Base-by-base conservation (phyloP, 176 grass and related monocot genomes). In the Aegilops umbellulata region DNA sequence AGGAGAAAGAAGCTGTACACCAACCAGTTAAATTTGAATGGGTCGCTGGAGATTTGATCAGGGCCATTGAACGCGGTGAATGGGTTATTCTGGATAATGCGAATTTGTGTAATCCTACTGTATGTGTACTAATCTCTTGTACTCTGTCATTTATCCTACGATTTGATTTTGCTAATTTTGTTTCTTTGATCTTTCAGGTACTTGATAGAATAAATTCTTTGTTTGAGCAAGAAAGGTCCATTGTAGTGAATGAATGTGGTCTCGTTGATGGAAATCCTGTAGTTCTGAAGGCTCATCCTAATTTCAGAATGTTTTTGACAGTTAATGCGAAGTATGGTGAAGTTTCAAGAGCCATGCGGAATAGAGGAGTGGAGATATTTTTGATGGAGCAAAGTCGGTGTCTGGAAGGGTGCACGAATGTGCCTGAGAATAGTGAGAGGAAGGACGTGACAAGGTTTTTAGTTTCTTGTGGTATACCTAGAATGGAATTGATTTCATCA, bases 181-280 rank as follows among this genome's bases (percentile, higher is more conserved):
- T 41, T 85, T 26, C 72, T 88, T 36, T 65, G 27, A 24, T 60
- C 73, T 65, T 41, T 63, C 63, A 98, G 95, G 91, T 98, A 42
- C 95, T 98, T 51, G 95, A 98, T 87, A 91, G 95, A 76, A 98
- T 98, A 69, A 98, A 98, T 76, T 98, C 95, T 78, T 89, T 98
- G 81, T 86, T 95, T 85, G 95, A 98, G 86, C 88, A 94, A 89
- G 91, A 95, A 90, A 87, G 93, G 31, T 92, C 93, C 23, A 94
- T 98, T 78, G 84, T 89, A 22, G 88, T 98, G 58, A 98, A 94
- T 78, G 95, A 98, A 89, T 98, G 95, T 94, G 95, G 95, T 35
- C 91, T 95, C 83, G 86, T 92, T 82, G 93, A 95, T 89, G 93
- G 95, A 27, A 89, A 89, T 66, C 84, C 93, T 39, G 57, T 94